Base-by-base conservation (phyloP, 1,284 basidiomycete species). In the Malassezia psittaci region DNA sequence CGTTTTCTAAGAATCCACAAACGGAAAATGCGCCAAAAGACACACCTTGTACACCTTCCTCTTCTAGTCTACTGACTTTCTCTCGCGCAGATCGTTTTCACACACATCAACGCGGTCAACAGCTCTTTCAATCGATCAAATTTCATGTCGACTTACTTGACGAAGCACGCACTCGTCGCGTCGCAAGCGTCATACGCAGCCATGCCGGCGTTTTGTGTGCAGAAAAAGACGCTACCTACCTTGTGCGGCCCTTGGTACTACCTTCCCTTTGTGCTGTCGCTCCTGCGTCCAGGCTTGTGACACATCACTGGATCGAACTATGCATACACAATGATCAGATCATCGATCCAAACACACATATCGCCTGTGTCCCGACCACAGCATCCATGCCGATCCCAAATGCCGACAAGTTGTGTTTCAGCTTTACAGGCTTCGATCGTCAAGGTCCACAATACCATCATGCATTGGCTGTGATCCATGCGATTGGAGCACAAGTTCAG, bases 231-330 rank as follows among this genome's bases (percentile, higher is more conserved):
- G 39, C 39, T n/a, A 48, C 33, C 2, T 12, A 42, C 3, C 10
- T 41, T 9, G 13, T 41, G 13, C 39, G 39, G 16, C 39, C 39
- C 9, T 21, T 41, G 39, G 10, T 44, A 36, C 4, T 19, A 32
- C 41, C 15, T 2, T 15, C 18, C 43, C 13, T 19, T 37, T 50
- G 6, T 9, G 46, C 11, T 15, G 34, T 21, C 42, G 57, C 29
- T 54, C 54, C 35, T 37, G 32, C 5, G 40, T 19, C 9, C n/a
- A 37, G n/a, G 54, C n/a, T 57, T 9, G 66, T 64, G 29, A 60
- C 61, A 18, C 66, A 68, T 48, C 62, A 62, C 60, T 68, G 66
- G 65, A 51, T 68, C 59, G 66, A 66, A 44, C 62, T 57, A 48
- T 66, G 65, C 48, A 55, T 66, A n/a, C 55, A 66, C 48, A 50